Percentiles rank a stretch among this genome's conserved stretches.
Conservation (phyloP, 2,329 filamentous ascomycete genomes). For the Biscogniauxia sp. region DNA sequence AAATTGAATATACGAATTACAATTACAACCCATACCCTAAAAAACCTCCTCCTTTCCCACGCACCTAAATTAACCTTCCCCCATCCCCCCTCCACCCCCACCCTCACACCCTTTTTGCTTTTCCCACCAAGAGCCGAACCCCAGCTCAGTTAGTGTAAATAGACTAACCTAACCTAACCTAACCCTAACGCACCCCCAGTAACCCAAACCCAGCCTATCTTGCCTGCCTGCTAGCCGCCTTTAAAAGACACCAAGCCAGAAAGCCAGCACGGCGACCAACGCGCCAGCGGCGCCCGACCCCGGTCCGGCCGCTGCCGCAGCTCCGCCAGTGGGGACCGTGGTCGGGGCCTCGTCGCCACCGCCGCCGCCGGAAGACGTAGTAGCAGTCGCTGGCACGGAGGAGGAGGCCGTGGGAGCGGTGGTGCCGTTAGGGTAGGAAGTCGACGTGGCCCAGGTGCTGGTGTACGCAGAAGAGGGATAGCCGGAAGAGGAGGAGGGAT, state of each 20-base stretch:
- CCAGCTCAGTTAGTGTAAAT: no score
- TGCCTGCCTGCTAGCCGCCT: no score
- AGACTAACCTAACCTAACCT: no score
- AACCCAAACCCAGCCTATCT: no score
- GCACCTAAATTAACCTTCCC: no score
- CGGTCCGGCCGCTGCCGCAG: slow-evolving; percentile 11
- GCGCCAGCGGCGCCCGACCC: slow-evolving; percentile 13
- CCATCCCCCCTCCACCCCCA: no score
- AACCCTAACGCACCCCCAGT: no score
- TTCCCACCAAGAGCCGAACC: no score
- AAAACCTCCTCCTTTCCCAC: no score
- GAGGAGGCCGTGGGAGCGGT: background rate
- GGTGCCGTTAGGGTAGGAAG: background rate
- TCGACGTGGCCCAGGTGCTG: background rate
- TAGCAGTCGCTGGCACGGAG: background rate
- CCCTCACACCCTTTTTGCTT: no score
- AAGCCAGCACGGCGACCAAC: slow-evolving; percentile 14
- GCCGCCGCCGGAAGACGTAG: slow-evolving; percentile 12
- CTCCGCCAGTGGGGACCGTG: slow-evolving; percentile 18
- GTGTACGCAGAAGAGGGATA: background rate
- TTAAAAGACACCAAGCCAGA: slow-evolving; percentile 20
- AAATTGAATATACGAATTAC: no score
- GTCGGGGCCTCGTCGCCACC: slow-evolving; percentile 6
- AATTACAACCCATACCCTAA: no score
- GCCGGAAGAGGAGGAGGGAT: background rate